These are phyloP conservation scores for Parsonsia alboflavescens DNA, from an alignment of 257 asterid genomes.

Conservation along the genomic window DNA sequence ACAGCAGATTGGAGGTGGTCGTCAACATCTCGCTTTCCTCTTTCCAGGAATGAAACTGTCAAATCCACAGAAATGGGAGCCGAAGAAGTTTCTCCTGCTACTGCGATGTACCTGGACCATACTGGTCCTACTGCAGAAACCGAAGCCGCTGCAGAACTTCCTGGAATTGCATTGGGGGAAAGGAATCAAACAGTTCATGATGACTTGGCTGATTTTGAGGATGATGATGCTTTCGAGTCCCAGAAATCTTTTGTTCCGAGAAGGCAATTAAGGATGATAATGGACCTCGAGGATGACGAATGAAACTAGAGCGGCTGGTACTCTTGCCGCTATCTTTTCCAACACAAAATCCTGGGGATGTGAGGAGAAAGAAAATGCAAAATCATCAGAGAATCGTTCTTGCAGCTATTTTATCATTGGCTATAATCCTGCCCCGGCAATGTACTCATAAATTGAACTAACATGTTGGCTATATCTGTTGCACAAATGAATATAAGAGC, in stretches of 20 bases:
- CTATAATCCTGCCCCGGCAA: not conserved
- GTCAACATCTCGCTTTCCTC: not conserved
- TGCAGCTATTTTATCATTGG: not conserved
- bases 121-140: conserved; percentile 27
- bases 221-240: conserved; percentile 23
- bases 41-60: conserved; percentile 35
- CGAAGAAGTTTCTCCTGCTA: conserved; percentile 14
- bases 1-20: not conserved
- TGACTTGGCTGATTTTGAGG: conserved; percentile 41
- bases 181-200: conserved; percentile 12
- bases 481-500: not conserved
- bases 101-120: not conserved
- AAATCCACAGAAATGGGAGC: conserved; percentile 26
- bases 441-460: not conserved
- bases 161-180: conserved; percentile 14
- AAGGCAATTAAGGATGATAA: conserved; percentile 67
- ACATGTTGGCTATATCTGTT: not conserved
- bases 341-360: not conserved
- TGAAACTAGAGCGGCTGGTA: conserved; percentile 10
- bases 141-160: conserved; percentile 20
- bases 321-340: not conserved
- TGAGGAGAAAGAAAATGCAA: not conserved
- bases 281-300: conserved; percentile 75
- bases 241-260: conserved; percentile 36
- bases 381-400: no score